Percentiles rank a stretch among this genome's conserved stretches.
These are phyloP conservation scores for Saccharomycopsis sp. DNA, from an alignment of 805 yeast species.

Conservation along the genomic window DNA sequence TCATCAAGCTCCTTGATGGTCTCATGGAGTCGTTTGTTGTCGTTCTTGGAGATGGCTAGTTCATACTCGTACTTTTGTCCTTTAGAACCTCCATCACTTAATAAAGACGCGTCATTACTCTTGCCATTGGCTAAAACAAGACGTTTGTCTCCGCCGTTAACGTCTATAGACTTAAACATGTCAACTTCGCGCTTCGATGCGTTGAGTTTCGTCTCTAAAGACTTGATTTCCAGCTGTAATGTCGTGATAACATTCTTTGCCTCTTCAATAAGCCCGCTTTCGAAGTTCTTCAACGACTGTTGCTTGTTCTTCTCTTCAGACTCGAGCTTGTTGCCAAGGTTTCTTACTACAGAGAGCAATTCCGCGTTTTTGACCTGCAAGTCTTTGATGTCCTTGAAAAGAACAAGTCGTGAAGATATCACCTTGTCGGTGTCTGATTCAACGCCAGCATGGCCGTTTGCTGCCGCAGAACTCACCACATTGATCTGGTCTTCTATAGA, in stretches of 20 bases:
- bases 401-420: slow-evolving; percentile 67
- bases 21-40: slow-evolving; percentile 7
- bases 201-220: slow-evolving; percentile 44
- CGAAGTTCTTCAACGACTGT: slow-evolving; percentile 34
- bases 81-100: background rate
- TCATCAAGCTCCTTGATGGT: slow-evolving; percentile 28
- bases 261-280: slow-evolving; percentile 46
- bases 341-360: slow-evolving; percentile 59
- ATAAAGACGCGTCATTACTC: slow-evolving; percentile 1
- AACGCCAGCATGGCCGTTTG: slow-evolving; percentile 23
- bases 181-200: slow-evolving; percentile 64
- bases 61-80: too few species aligned
- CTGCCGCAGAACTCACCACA: slow-evolving; percentile 26
- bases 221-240: slow-evolving; percentile 51
- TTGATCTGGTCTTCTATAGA: slow-evolving; percentile 18
- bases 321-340: slow-evolving; percentile 67
- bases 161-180: slow-evolving; percentile 32
- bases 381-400: slow-evolving; percentile 60
- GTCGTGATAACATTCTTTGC: slow-evolving; percentile 65
- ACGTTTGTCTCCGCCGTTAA: background rate
- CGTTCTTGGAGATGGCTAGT: slow-evolving; percentile 17
- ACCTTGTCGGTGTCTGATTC: slow-evolving; percentile 65
- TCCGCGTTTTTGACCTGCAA: slow-evolving; percentile 71
- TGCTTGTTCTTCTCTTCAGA: slow-evolving; percentile 40
- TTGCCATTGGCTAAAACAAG: background rate